phyloP scores from a whole-genome alignment of 768 basidiomycete species.

The Tephrocybe sp. region DNA sequence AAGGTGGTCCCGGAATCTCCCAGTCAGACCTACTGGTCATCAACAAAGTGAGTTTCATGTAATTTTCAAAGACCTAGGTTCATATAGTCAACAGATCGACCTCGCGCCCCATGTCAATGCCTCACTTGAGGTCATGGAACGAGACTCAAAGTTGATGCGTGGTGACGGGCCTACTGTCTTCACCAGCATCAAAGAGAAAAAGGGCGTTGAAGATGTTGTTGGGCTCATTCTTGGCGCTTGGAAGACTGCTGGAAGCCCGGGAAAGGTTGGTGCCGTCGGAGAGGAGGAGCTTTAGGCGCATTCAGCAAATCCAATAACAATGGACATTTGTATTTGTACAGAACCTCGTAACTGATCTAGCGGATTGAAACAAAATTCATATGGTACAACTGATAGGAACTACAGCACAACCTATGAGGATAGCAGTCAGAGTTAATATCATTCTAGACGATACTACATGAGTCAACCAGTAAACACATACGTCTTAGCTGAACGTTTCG shows the following conservation, averaged over 20 bases:
- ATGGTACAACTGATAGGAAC: too few species aligned
- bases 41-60: constrained; percentile 70
- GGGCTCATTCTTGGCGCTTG: constrained; percentile 87
- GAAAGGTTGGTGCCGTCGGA: constrained; percentile 50
- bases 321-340: too few species aligned
- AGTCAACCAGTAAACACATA: too few species aligned
- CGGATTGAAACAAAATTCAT: too few species aligned
- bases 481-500: too few species aligned
- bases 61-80: background rate
- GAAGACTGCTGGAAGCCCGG: constrained; percentile 78
- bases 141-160: constrained; percentile 92
- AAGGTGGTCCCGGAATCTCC: constrained; percentile 97
- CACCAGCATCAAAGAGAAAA: constrained; percentile 74
- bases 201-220: constrained; percentile 80
- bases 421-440: too few species aligned
- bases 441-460: too few species aligned
- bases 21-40: constrained; percentile 93
- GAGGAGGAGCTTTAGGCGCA: constrained; percentile 22
- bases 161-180: constrained; percentile 95
- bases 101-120: constrained; percentile 91
- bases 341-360: too few species aligned
- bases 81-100: constrained; percentile 63
- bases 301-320: background rate
- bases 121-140: constrained; percentile 91
- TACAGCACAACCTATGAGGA: too few species aligned